Conservation (phyloP, 495 filamentous ascomycete genomes). For the Xylaria acuta region DNA sequence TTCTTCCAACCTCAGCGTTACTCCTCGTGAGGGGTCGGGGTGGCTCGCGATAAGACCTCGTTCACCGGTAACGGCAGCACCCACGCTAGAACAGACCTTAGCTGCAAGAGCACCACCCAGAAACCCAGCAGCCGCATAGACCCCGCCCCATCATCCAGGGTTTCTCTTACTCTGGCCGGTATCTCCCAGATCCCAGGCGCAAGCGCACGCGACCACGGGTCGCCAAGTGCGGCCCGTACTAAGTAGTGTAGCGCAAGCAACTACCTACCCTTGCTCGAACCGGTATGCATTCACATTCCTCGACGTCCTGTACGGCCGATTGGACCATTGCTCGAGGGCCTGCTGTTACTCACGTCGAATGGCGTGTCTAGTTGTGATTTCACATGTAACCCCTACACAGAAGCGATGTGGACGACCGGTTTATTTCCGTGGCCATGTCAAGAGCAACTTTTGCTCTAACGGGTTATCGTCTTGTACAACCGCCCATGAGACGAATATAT, state of each 20-base stretch:
- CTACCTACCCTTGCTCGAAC: slow-evolving; percentile 5
- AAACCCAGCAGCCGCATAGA: slow-evolving; percentile 2
- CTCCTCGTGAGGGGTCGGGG: background rate
- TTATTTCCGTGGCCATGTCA: slow-evolving; percentile 8
- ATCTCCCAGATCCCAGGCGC: slow-evolving; percentile 8
- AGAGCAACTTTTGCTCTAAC: background rate
- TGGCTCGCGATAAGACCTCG: background rate
- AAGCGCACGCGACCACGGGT: background rate
- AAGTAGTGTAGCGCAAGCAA: background rate
- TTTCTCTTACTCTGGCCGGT: background rate
- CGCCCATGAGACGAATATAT: background rate
- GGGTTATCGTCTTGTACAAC: background rate
- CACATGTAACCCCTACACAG: background rate
- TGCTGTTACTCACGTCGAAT: background rate
- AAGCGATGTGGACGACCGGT: background rate
- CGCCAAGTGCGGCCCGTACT: slow-evolving; percentile 5
- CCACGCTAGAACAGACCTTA: background rate
- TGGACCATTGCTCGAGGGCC: background rate
- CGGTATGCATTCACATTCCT: background rate
- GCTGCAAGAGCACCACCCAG: background rate
- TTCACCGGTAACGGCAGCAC: background rate
- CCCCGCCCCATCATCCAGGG: background rate
- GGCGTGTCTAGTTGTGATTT: background rate
- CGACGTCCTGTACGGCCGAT: slow-evolving; percentile 4
- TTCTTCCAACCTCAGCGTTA: background rate